phyloP scores from a whole-genome alignment of 768 basidiomycete species.

The Leccinum boreale region DNA sequence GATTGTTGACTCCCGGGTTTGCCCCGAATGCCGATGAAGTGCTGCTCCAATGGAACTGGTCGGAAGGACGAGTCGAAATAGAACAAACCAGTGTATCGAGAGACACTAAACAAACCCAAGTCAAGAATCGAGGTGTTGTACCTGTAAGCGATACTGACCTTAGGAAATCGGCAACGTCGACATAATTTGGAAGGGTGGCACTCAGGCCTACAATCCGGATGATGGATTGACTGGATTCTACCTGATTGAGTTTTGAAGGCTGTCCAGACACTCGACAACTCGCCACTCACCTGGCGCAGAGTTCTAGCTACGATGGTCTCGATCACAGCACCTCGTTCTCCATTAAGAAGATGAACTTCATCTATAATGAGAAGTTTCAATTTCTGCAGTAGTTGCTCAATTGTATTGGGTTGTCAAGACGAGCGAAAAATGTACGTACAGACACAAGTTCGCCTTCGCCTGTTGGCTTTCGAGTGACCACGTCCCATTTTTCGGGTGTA shows the following conservation, averaged over 20 bases:
- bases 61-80: slow-evolving; percentile 98
- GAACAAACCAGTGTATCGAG: slow-evolving; percentile 82
- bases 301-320: slow-evolving; percentile 98
- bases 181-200: slow-evolving; percentile 95
- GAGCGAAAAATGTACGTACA: slow-evolving; percentile 41
- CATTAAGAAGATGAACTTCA: slow-evolving; percentile 95
- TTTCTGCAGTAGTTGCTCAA: slow-evolving; percentile 46
- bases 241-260: slow-evolving; percentile 42
- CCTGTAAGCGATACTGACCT: slow-evolving; percentile 45
- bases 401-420: not conserved
- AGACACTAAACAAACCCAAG: slow-evolving; percentile 57
- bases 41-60: slow-evolving; percentile 94
- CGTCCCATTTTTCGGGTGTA: slow-evolving; percentile 99
- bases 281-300: slow-evolving; percentile 65
- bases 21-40: slow-evolving; percentile 91
- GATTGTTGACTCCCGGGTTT: slow-evolving; percentile 72
- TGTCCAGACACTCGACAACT: not conserved
- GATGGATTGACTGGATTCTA: slow-evolving; percentile 93
- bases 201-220: slow-evolving; percentile 96
- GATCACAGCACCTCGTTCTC: slow-evolving; percentile 97
- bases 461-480: slow-evolving; percentile 94
- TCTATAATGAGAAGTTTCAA: slow-evolving; percentile 95
- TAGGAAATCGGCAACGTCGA: slow-evolving; percentile 94
- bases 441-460: slow-evolving; percentile 96
- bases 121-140: not conserved